A percentile compares a stretch with the other conserved stretches of the same genome.
Evolutionary conservation across 2,329 filamentous ascomycete genomes (phyloP).

Genomic region (Epichloe scottii): DNA sequence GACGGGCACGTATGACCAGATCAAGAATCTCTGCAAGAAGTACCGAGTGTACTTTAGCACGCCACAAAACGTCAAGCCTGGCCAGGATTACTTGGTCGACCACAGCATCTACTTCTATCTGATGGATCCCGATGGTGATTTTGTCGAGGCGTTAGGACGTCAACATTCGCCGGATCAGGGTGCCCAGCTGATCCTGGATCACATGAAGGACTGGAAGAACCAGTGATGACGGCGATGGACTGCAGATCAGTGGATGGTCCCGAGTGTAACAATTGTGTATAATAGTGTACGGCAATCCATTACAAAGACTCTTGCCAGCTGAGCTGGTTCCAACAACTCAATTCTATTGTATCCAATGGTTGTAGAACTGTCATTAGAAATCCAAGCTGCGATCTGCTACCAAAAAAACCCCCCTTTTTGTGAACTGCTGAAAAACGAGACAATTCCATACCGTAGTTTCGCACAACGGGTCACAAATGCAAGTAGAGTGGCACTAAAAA

Average conservation of each 20-base stretch:
- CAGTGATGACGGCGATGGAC: not conserved
- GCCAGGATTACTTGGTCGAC: constrained; percentile 94
- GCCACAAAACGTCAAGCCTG: constrained; percentile 73
- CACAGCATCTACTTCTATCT: constrained; percentile 99
- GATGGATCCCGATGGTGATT: constrained; percentile 97
- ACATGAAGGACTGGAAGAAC: constrained; percentile 53
- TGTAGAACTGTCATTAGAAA: too few relatives aligned
- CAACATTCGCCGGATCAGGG: constrained; percentile 86
- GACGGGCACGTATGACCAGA: constrained; percentile 85
- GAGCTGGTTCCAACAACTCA: not conserved
- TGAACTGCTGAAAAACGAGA: too few relatives aligned
- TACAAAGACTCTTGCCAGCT: not conserved
- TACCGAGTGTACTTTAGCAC: constrained; percentile 98
- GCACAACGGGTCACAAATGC: too few relatives aligned
- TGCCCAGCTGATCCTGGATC: constrained; percentile 70
- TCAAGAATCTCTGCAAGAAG: constrained; percentile 88
- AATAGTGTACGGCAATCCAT: not conserved
- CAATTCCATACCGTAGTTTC: too few relatives aligned
- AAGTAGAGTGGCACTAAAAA: too few relatives aligned
- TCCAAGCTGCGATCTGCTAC: too few relatives aligned
- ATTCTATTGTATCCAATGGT: not conserved
- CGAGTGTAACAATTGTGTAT: not conserved
- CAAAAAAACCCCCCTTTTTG: too few relatives aligned
- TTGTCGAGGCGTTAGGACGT: constrained; percentile 89
- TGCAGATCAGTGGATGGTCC: not conserved